phyloP scores from a whole-genome alignment of 2,329 filamentous ascomycete species.

The Neofusicoccum ribis region DNA sequence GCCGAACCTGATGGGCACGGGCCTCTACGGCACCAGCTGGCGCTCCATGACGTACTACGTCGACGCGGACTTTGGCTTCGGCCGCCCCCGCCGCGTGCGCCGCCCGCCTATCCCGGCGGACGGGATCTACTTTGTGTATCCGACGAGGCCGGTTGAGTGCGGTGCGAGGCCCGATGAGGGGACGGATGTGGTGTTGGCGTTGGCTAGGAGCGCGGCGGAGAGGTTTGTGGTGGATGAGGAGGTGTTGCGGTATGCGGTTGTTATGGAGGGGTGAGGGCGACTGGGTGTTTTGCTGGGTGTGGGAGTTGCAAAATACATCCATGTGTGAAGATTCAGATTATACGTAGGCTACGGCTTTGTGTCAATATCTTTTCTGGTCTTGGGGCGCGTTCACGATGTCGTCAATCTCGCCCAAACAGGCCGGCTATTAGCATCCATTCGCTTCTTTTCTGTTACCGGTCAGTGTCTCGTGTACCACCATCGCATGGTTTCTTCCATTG shows the following conservation, averaged over 20 bases:
- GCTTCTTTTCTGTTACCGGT: too few relatives aligned
- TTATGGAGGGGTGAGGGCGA: background rate
- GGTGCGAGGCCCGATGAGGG: conserved; percentile 23
- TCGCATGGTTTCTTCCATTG: too few relatives aligned
- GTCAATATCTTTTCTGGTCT: too few relatives aligned
- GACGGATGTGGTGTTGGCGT: conserved; percentile 24
- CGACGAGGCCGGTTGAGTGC: conserved; percentile 20
- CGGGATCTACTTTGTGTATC: conserved; percentile 24
- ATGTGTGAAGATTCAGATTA: too few relatives aligned
- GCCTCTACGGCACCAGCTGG: conserved; percentile 32
- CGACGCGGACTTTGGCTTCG: conserved; percentile 34
- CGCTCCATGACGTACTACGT: conserved; percentile 27
- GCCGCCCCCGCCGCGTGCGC: conserved; percentile 23
- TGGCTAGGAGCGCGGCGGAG: conserved; percentile 13
- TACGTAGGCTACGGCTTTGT: too few relatives aligned
- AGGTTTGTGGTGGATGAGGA: conserved; percentile 24
- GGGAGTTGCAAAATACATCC: too few relatives aligned
- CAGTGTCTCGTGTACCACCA: too few relatives aligned
- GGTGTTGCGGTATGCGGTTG: conserved; percentile 23
- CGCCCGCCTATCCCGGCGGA: conserved; percentile 24
- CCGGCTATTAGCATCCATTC: too few relatives aligned
- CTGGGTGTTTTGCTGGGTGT: too few relatives aligned
- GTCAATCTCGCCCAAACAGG: too few relatives aligned
- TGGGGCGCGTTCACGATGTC: too few relatives aligned
- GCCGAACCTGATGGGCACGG: conserved; percentile 28